Conservation (phyloP, 495 filamentous ascomycete genomes). For the Aspergillus carlsbadensis region DNA sequence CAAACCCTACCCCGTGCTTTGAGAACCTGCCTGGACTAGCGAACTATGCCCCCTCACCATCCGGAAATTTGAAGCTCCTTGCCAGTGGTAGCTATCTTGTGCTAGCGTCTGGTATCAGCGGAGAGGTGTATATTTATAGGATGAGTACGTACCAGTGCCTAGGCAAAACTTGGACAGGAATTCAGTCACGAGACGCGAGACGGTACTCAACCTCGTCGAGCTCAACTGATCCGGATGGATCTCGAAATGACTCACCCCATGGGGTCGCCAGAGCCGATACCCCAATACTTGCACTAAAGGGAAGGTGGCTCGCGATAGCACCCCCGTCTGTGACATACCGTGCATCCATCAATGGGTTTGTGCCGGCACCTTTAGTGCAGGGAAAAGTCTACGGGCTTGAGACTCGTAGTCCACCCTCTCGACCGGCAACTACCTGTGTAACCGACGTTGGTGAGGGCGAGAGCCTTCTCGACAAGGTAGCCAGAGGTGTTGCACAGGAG, state of each 20-base stretch:
- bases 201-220: slow-evolving; percentile 55
- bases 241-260: slow-evolving; percentile 47
- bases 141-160: slow-evolving; percentile 69
- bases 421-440: slow-evolving; percentile 70
- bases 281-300: slow-evolving; percentile 72
- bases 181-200: slow-evolving; percentile 56
- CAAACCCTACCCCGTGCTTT: slow-evolving; percentile 44
- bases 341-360: slow-evolving; percentile 62
- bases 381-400: slow-evolving; percentile 65
- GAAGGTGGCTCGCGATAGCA: slow-evolving; percentile 82
- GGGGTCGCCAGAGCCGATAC: slow-evolving; percentile 46
- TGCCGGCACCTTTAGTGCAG: slow-evolving; percentile 40
- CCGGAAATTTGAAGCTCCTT: slow-evolving; percentile 69
- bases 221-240: slow-evolving; percentile 52
- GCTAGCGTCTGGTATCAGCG: slow-evolving; percentile 75
- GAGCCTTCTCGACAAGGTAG: slow-evolving; percentile 78
- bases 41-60: slow-evolving; percentile 56
- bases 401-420: slow-evolving; percentile 68
- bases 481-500: slow-evolving; percentile 85
- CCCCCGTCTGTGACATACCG: slow-evolving; percentile 67
- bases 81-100: slow-evolving; percentile 65
- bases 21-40: slow-evolving; percentile 42
- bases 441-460: slow-evolving; percentile 79
- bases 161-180: slow-evolving; percentile 83
- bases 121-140: slow-evolving; percentile 80